A percentile compares a stretch with the other conserved stretches of the same genome.
Conservation (phyloP, 1,139 yeast genomes). For the Wickerhamiella pararugosa region DNA sequence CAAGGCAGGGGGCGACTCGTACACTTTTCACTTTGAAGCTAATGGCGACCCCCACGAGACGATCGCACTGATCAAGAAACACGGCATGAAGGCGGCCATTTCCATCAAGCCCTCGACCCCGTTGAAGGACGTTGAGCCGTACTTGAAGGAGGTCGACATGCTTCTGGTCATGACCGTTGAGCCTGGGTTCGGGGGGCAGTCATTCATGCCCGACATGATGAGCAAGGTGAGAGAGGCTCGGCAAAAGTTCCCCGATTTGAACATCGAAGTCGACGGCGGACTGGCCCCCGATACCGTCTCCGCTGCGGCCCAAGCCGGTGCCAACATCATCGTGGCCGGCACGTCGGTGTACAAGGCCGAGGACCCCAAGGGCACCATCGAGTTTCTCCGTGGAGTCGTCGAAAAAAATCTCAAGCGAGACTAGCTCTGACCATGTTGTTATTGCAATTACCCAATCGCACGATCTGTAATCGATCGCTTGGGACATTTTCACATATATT, state of each 20-base stretch:
- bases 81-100: constrained; percentile 90
- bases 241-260: constrained; percentile 53
- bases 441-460: no score
- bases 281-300: constrained; percentile 71
- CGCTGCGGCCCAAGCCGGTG: constrained; percentile 85
- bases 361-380: constrained; percentile 61
- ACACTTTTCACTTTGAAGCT: constrained; percentile 92
- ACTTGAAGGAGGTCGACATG: constrained; percentile 75
- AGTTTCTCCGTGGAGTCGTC: constrained; percentile 49
- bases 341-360: constrained; percentile 80
- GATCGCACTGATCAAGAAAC: constrained; percentile 55
- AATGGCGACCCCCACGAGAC: constrained; percentile 64
- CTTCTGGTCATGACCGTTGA: constrained; percentile 95
- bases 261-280: constrained; percentile 97
- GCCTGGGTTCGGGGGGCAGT: constrained; percentile 98
- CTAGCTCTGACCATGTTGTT: no score
- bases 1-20: constrained; percentile 89
- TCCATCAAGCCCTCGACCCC: constrained; percentile 92
- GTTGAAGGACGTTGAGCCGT: constrained; percentile 64
- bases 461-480: no score
- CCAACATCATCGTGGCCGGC: constrained; percentile 96
- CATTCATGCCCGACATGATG: constrained; percentile 93
- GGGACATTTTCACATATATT: no score
- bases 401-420: constrained; percentile 15
- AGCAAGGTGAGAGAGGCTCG: constrained; percentile 76